Evolutionary conservation across 2,329 filamentous ascomycete species (phyloP).

Genomic region (Geosmithia flava): DNA sequence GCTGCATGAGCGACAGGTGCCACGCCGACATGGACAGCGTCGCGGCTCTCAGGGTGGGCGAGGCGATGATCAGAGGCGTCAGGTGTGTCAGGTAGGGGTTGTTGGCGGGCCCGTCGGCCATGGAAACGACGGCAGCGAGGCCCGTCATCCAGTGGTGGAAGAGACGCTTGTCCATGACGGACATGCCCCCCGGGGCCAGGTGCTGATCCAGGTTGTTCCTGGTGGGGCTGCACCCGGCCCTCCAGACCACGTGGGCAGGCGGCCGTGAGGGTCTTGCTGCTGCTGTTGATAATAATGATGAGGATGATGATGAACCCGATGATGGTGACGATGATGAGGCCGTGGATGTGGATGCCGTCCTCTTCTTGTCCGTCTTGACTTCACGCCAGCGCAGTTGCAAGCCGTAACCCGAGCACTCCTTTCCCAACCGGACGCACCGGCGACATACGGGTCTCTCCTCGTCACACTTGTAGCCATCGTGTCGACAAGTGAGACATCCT

Average conservation of each 20-base stretch:
- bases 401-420: neutral
- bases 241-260: neutral
- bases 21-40: neutral
- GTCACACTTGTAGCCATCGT: neutral
- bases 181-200: neutral
- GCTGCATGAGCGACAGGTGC: neutral
- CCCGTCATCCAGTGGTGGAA: neutral
- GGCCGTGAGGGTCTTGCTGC: too few species aligned
- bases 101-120: neutral
- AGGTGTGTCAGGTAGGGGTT: neutral
- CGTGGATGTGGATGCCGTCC: neutral
- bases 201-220: neutral
- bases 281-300: too few species aligned
- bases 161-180: neutral
- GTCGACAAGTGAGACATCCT: neutral
- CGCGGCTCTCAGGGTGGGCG: neutral
- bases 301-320: too few species aligned
- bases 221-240: neutral
- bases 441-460: neutral
- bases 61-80: neutral
- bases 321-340: too few species aligned
- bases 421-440: neutral
- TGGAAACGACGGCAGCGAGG: neutral
- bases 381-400: neutral
- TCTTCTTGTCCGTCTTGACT: neutral